These are phyloP conservation scores for Thoreauomyces humboldtii DNA, from an alignment of 192 early-diverging fungal genomes.

Conservation along the genomic window DNA sequence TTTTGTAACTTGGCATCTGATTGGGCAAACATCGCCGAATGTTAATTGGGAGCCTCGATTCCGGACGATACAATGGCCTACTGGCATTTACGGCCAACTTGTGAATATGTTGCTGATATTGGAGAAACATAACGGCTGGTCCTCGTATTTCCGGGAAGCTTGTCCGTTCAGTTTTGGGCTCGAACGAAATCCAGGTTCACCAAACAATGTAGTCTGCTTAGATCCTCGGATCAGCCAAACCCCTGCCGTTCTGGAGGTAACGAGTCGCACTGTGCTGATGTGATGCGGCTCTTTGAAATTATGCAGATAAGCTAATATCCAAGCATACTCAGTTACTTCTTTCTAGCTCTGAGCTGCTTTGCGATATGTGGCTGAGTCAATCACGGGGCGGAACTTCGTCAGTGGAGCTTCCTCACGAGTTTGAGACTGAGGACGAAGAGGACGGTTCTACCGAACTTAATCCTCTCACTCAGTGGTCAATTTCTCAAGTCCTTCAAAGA, in stretches of 20 bases:
- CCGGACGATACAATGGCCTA: background rate
- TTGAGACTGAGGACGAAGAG: background rate
- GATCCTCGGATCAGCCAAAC: too few relatives aligned
- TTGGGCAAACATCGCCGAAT: background rate
- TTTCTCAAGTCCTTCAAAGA: background rate
- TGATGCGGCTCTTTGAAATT: too few relatives aligned
- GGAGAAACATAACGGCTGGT: conserved; percentile 3
- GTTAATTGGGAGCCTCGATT: background rate
- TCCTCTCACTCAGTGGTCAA: background rate
- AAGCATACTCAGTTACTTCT: too few relatives aligned
- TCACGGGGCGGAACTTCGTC: too few relatives aligned
- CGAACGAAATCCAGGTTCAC: too few relatives aligned
- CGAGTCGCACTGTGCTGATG: too few relatives aligned
- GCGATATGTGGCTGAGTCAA: too few relatives aligned
- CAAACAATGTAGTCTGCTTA: too few relatives aligned
- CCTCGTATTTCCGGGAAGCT: background rate
- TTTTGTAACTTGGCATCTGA: conserved; percentile 5
- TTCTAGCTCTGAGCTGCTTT: too few relatives aligned
- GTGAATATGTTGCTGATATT: background rate
- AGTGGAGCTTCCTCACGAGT: too few relatives aligned
- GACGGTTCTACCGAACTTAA: background rate
- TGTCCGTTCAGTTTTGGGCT: background rate
- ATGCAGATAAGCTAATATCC: too few relatives aligned
- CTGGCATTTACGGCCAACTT: background rate
- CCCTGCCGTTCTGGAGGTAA: too few relatives aligned